A percentile compares a stretch with the other conserved stretches of the same genome.
phyloP scores from a whole-genome alignment of 331 rosid genomes.

The Rosa hybrid region DNA sequence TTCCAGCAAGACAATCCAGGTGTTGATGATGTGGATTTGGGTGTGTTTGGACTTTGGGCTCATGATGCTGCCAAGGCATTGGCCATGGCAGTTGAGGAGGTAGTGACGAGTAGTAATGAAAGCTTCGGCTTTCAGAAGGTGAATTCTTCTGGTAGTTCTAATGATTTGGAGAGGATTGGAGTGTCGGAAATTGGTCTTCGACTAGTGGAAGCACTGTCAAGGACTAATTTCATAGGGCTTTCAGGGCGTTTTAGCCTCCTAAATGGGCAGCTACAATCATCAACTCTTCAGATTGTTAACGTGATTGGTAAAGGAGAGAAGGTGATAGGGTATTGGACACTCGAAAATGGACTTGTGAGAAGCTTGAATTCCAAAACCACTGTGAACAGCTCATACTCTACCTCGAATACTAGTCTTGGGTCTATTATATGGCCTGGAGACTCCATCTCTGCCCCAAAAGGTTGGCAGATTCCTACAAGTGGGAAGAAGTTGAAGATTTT shows the following conservation, averaged over 20 bases:
- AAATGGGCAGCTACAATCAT: slow-evolving; percentile 27
- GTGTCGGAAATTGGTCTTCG: slow-evolving; percentile 16
- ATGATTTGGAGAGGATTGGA: slow-evolving; percentile 26
- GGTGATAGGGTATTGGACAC: slow-evolving; percentile 34
- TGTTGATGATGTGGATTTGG: slow-evolving; percentile 22
- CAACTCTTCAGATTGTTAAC: slow-evolving; percentile 23
- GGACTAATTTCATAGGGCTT: slow-evolving; percentile 1
- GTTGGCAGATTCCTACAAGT: slow-evolving; percentile 40
- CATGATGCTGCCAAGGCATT: slow-evolving; percentile 54
- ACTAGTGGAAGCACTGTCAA: slow-evolving; percentile 4
- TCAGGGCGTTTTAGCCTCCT: slow-evolving; percentile 22
- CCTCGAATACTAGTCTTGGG: slow-evolving; percentile 24
- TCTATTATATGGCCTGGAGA: slow-evolving; percentile 48
- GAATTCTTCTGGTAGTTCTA: slow-evolving; percentile 3
- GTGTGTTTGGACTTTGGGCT: slow-evolving; percentile 50
- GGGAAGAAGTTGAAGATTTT: slow-evolving; percentile 35
- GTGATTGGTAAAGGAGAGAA: slow-evolving; percentile 22
- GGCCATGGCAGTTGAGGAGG: slow-evolving; percentile 48
- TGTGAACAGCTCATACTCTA: slow-evolving; percentile 7
- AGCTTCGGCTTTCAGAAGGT: not conserved
- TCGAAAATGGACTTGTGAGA: slow-evolving; percentile 23
- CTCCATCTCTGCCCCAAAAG: slow-evolving; percentile 30
- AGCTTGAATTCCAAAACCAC: not conserved
- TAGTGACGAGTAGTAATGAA: not conserved
- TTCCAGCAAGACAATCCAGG: slow-evolving; percentile 25